These are phyloP conservation scores for Candida nanaspora DNA, from an alignment of 805 yeast species.

Conservation along the genomic window DNA sequence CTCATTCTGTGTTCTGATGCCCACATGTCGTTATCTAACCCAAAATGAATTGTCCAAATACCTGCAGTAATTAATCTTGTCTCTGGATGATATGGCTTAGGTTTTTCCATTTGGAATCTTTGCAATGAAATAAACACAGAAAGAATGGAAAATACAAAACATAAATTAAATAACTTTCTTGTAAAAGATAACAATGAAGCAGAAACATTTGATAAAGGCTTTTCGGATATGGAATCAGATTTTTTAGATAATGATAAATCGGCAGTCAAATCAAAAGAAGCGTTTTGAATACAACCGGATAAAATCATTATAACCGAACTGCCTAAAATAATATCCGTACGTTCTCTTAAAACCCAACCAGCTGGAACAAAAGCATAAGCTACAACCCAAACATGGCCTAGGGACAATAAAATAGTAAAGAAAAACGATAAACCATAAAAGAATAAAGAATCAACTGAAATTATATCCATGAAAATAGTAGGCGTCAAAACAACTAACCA, in stretches of 20 bases:
- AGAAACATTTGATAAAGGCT: background rate
- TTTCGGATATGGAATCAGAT: too few species aligned
- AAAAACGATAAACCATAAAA: constrained; percentile 47
- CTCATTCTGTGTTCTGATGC: constrained; percentile 88
- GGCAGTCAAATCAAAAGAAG: too few species aligned
- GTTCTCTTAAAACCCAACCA: constrained; percentile 81
- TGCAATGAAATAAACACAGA: constrained; percentile 46
- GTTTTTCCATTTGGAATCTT: constrained; percentile 53
- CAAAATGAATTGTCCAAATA: constrained; percentile 97
- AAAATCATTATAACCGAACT: constrained; percentile 46
- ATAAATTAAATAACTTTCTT: constrained; percentile 16
- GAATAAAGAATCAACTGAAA: constrained; percentile 33
- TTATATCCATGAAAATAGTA: constrained; percentile 43
- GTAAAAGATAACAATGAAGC: background rate
- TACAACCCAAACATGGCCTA: constrained; percentile 93
- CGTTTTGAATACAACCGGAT: constrained; percentile 37
- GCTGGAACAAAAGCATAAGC: constrained; percentile 98
- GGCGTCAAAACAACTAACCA: constrained; percentile 62
- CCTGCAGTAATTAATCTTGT: constrained; percentile 83
- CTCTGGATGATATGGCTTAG: constrained; percentile 62
- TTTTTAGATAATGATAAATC: too few species aligned
- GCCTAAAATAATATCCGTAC: constrained; percentile 70
- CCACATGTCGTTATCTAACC: constrained; percentile 97
- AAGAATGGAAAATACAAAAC: constrained; percentile 32
- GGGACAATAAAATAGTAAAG: constrained; percentile 44